These are phyloP conservation scores for Penicillium coprophilum DNA, from an alignment of 495 filamentous ascomycete genomes.

Conservation along the genomic window DNA sequence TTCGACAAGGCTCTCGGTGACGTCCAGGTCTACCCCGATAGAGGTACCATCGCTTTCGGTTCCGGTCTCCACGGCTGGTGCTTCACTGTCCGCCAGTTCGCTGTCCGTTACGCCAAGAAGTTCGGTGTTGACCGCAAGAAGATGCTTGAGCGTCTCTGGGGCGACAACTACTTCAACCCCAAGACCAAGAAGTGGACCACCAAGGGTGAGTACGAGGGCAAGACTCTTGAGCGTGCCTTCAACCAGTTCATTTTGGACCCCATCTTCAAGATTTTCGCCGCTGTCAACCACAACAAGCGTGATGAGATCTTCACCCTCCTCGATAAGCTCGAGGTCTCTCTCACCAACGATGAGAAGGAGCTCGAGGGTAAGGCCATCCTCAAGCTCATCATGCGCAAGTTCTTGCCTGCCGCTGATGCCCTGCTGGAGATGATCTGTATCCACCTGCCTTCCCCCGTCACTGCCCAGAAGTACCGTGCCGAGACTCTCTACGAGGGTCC, in stretches of 20 bases:
- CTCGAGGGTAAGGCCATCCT: conserved; percentile 95
- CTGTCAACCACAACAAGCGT: conserved; percentile 98
- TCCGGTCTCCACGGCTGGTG: conserved; percentile 99
- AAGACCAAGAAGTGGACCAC: conserved; percentile 99
- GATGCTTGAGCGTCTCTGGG: conserved; percentile 99
- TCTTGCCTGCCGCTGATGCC: conserved; percentile 95
- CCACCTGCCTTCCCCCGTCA: conserved; percentile 93
- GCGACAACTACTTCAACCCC: conserved; percentile 99
- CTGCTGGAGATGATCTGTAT: conserved; percentile 99
- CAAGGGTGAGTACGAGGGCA: conserved; percentile 72
- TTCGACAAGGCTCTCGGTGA: conserved; percentile 96
- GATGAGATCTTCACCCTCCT: conserved; percentile 83
- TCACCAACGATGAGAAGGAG: conserved; percentile 79
- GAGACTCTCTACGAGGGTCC: conserved; percentile 99
- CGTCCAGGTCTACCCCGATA: conserved; percentile 94
- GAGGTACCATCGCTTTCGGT: conserved; percentile 97
- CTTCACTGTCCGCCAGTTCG: conserved; percentile 99
- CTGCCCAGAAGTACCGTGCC: conserved; percentile 95
- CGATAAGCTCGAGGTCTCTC: conserved; percentile 90
- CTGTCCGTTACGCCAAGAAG: conserved; percentile 96
- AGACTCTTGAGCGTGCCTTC: conserved; percentile 95
- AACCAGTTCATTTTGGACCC: conserved; percentile 98
- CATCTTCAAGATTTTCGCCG: conserved; percentile 97
- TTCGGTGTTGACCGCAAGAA: conserved; percentile 98
- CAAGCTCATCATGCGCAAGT: conserved; percentile 97